These are phyloP conservation scores for Leishmania amazonensis DNA, from an alignment of 208 protist species.

Conservation along the genomic window DNA sequence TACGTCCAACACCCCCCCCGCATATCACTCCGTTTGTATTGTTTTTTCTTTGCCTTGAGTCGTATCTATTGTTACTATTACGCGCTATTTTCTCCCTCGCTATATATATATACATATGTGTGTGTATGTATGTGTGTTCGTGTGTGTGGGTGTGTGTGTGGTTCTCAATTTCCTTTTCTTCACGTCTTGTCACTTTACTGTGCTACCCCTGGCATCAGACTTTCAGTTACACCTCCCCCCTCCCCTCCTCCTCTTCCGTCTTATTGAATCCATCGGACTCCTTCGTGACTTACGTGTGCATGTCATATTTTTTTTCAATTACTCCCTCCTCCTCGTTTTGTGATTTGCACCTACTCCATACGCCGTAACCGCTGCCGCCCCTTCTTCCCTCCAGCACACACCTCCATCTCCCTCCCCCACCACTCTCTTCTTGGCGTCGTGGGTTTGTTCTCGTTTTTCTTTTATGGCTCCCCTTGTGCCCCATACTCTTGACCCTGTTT, in stretches of 20 bases:
- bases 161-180: constrained; percentile 23
- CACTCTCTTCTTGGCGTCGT: not conserved
- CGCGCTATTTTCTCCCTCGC: not conserved
- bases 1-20: too few species aligned
- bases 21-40: not conserved
- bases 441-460: not conserved
- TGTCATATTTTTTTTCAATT: not conserved
- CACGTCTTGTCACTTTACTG: not conserved
- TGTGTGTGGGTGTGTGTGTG: not conserved
- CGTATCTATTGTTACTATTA: too few species aligned
- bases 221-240: not conserved
- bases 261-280: not conserved
- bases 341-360: not conserved
- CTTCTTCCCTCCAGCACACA: not conserved
- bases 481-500: not conserved
- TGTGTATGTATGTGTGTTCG: not conserved
- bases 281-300: not conserved
- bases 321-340: not conserved
- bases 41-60: too few species aligned
- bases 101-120: too few species aligned
- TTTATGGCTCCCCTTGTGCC: not conserved
- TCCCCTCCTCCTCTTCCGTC: not conserved
- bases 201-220: not conserved
- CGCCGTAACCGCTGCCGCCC: not conserved
- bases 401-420: not conserved